These are phyloP conservation scores for Priceomyces melissophilus DNA, from an alignment of 805 yeast genomes.

Conservation along the genomic window DNA sequence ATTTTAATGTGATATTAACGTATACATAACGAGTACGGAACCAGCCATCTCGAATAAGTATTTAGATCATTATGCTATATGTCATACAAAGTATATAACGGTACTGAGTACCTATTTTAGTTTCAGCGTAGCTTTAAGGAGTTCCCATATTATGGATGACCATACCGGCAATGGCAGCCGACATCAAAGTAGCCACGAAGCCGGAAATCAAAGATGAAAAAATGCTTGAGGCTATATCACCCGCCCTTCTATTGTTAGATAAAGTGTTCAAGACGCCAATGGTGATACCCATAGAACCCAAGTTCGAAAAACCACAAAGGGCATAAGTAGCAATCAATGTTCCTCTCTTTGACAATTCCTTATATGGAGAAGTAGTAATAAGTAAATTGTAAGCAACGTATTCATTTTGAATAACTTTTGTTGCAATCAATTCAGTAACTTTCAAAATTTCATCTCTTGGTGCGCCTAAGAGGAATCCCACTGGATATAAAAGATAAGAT, in stretches of 20 bases:
- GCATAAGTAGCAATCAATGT: conserved; percentile 57
- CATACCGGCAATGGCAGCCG: conserved; percentile 64
- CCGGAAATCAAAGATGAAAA: conserved; percentile 52
- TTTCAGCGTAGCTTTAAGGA: not conserved
- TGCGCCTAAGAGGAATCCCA: conserved; percentile 56
- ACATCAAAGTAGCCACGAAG: conserved; percentile 48
- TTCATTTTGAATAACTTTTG: conserved; percentile 60
- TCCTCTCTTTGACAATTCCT: conserved; percentile 47
- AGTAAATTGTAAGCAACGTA: conserved; percentile 50
- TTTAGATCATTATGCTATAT: too few relatives aligned
- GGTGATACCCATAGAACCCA: conserved; percentile 60
- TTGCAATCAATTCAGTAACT: conserved; percentile 51
- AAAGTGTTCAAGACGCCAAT: conserved; percentile 57
- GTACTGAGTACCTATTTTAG: too few relatives aligned
- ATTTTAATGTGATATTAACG: too few relatives aligned
- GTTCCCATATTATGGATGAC: conserved; percentile 46
- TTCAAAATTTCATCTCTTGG: conserved; percentile 49
- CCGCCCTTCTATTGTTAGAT: conserved; percentile 47
- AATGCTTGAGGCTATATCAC: conserved; percentile 45
- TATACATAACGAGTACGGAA: too few relatives aligned
- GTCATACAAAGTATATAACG: too few relatives aligned
- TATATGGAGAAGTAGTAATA: conserved; percentile 41
- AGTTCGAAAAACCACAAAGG: conserved; percentile 60
- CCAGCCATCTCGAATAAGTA: too few relatives aligned
- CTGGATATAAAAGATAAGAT: conserved; percentile 58